A percentile compares a stretch with the other conserved stretches of the same genome.
Evolutionary conservation across 805 yeast genomes (phyloP).

Genomic region (Torulaspora maleeae): DNA sequence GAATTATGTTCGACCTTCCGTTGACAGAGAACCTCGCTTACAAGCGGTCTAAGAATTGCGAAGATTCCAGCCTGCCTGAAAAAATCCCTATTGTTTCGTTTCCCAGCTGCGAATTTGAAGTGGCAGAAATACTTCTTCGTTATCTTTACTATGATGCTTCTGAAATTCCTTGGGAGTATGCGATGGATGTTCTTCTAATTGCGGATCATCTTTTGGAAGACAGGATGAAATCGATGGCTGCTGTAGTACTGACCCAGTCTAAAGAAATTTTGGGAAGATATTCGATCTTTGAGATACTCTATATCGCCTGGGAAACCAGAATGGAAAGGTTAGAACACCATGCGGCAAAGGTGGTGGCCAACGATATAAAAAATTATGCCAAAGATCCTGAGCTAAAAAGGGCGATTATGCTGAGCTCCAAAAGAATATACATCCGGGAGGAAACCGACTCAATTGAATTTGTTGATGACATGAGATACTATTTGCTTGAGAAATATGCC

Average conservation of each 20-base stretch:
- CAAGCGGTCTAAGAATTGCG: conserved; percentile 1
- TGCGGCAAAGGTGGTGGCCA: conserved; percentile 56
- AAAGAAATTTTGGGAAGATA: conserved; percentile 29
- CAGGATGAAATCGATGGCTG: conserved; percentile 60
- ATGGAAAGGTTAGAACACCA: conserved; percentile 60
- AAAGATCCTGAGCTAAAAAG: conserved; percentile 38
- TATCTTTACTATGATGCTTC: conserved; percentile 60
- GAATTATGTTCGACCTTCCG: conserved; percentile 54
- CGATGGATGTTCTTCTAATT: conserved; percentile 52
- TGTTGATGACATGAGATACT: conserved; percentile 71
- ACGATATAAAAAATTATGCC: conserved; percentile 40
- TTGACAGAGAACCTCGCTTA: conserved; percentile 36
- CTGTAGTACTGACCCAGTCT: conserved; percentile 39
- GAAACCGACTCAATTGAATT: conserved; percentile 77
- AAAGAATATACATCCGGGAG: conserved; percentile 54
- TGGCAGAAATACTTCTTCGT: conserved; percentile 48
- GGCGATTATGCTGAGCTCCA: conserved; percentile 45
- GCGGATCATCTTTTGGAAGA: conserved; percentile 58
- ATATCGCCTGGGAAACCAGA: conserved; percentile 64
- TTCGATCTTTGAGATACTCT: conserved; percentile 51
- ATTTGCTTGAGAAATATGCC: conserved; percentile 38
- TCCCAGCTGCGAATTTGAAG: conserved; percentile 28
- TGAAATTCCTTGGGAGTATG: conserved; percentile 44
- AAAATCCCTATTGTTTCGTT: conserved; percentile 28
- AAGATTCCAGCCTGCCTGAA: background rate